These are phyloP conservation scores for Telopea speciosissima DNA, from an alignment of 177 flowering plant genomes.

Conservation along the genomic window DNA sequence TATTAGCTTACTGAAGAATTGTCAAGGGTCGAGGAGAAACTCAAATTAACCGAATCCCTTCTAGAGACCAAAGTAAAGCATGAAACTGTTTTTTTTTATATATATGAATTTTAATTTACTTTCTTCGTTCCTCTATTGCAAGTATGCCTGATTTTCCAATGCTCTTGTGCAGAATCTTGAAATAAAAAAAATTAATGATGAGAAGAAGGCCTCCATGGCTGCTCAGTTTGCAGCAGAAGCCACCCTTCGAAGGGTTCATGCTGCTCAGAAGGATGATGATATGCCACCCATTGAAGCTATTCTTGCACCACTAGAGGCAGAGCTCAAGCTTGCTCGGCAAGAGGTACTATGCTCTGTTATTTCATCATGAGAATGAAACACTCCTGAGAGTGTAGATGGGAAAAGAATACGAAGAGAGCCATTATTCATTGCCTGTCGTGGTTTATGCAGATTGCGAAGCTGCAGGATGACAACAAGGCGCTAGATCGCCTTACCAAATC, in stretches of 20 bases:
- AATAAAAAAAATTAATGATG: conserved; percentile 77
- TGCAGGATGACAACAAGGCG: conserved; percentile 83
- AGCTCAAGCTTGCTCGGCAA: conserved; percentile 65
- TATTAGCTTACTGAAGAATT: conserved; percentile 63
- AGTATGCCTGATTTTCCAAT: background rate
- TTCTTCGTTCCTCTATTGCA: background rate
- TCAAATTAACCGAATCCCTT: conserved; percentile 59
- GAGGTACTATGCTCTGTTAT: conserved; percentile 34
- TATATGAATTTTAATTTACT: background rate
- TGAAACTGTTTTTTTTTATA: conserved; percentile 5
- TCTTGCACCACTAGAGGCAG: conserved; percentile 81
- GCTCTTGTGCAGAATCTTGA: conserved; percentile 57
- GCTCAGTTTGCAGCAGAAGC: conserved; percentile 92
- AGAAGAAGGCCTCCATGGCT: conserved; percentile 80
- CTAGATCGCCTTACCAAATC: conserved; percentile 77
- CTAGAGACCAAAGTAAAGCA: conserved; percentile 56
- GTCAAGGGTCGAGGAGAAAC: conserved; percentile 57
- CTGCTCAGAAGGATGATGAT: conserved; percentile 86
- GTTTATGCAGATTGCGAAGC: conserved; percentile 51
- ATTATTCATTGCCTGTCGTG: background rate
- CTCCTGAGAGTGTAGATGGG: background rate
- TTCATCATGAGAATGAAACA: background rate
- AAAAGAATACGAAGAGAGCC: background rate
- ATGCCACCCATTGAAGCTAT: conserved; percentile 92
- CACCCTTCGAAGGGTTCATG: conserved; percentile 76